Conservation (phyloP, 352 stramenopile species). For the Thalassiosira sp. region DNA sequence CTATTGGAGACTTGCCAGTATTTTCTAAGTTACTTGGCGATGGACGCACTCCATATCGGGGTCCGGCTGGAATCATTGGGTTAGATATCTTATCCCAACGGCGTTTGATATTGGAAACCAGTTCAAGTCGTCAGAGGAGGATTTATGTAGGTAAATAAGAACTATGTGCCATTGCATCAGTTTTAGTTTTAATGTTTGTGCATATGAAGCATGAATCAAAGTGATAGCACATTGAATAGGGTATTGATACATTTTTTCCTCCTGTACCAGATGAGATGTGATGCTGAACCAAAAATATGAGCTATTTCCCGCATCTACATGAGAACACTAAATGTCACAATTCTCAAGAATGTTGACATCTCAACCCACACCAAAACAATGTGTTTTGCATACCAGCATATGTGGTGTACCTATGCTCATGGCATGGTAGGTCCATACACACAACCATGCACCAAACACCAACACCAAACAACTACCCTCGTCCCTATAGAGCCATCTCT, state of each 20-base stretch:
- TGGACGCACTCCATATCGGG: constrained; percentile 60
- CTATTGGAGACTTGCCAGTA: constrained; percentile 72
- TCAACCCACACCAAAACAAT: not conserved
- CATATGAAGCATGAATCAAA: too few relatives aligned
- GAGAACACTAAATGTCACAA: not conserved
- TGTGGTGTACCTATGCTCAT: not conserved
- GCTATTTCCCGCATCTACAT: not conserved
- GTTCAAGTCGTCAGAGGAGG: constrained; percentile 41
- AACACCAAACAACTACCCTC: too few relatives aligned
- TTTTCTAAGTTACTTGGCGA: constrained; percentile 73
- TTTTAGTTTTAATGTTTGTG: too few relatives aligned
- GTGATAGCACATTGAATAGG: not conserved
- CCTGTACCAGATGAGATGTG: too few relatives aligned
- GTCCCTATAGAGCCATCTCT: too few relatives aligned
- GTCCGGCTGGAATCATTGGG: constrained; percentile 71
- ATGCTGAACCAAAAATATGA: not conserved
- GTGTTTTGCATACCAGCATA: not conserved
- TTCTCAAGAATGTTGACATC: not conserved
- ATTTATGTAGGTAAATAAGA: constrained; percentile 42
- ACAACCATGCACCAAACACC: too few relatives aligned
- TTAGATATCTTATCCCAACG: constrained; percentile 75
- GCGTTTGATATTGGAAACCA: constrained; percentile 71
- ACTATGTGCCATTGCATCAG: too few relatives aligned
- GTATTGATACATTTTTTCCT: not conserved
- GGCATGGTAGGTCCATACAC: not conserved